Evolutionary conservation across 768 basidiomycete genomes (phyloP).

Genomic region (Macrolepiota dolichaula): DNA sequence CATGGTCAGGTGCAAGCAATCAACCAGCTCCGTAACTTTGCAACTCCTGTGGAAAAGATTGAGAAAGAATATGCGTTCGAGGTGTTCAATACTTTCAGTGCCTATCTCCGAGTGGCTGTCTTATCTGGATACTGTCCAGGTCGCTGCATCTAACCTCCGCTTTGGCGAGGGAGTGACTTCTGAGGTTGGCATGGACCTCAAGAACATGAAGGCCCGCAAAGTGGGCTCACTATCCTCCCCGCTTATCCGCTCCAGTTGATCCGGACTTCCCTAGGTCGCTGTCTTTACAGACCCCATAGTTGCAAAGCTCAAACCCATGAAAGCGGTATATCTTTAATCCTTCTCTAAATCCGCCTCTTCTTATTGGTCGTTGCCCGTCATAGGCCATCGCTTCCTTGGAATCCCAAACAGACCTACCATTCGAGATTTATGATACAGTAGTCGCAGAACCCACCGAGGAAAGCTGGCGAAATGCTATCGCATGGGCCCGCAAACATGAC

Average conservation of each 20-base stretch:
- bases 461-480: constrained; percentile 85
- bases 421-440: constrained; percentile 78
- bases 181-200: constrained; percentile 92
- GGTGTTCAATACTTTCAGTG: constrained; percentile 30
- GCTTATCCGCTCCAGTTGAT: constrained; percentile 6
- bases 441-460: constrained; percentile 91
- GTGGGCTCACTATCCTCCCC: constrained; percentile 30
- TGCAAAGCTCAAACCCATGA: constrained; percentile 77
- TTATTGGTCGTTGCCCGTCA: not conserved
- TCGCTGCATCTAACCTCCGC: constrained; percentile 83
- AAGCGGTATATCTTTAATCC: constrained; percentile 46
- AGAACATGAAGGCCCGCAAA: constrained; percentile 90
- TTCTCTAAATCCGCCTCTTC: not conserved
- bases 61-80: constrained; percentile 94
- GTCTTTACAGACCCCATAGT: constrained; percentile 92
- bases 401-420: constrained; percentile 69
- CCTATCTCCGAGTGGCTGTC: not conserved
- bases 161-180: constrained; percentile 89
- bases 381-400: constrained; percentile 82
- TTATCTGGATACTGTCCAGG: constrained; percentile 33
- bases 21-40: constrained; percentile 67
- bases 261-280: constrained; percentile 59
- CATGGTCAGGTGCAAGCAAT: constrained; percentile 45
- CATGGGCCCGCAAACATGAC: constrained; percentile 81
- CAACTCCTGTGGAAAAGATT: constrained; percentile 67